Evolutionary conservation across 305 asterid species (phyloP), one percentile per base, ranked within the genome.

Genomic region (Plantago rigida): DNA sequence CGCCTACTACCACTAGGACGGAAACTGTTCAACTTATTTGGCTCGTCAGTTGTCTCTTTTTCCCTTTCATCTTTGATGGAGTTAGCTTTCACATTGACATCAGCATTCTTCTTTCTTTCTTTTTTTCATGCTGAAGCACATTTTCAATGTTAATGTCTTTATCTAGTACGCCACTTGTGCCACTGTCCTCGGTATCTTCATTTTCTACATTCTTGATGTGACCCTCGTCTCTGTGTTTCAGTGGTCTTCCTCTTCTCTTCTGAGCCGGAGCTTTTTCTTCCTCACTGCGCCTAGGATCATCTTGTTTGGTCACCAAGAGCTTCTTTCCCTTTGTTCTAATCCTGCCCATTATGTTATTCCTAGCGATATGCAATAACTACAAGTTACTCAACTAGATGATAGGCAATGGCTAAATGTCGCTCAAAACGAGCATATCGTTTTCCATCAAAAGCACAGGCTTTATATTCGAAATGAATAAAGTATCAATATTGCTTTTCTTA

Each of bases 221-320:
- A 28, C 62, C 74, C 44, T 81, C 84, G 0, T 72, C 77, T 10
- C 68, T 70, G 45, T 78, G 74, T 65, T 82, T 82, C 49, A 64
- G 76, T 12, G 81, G 82, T 54, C 86, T 73, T 66, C 82, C 84
- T 73, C 79, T 73, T 73, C 69, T 73, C 71, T 76, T 78, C 63
- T 68, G 80, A 28, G 59, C 63, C 13, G 73, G 82, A 48, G 69
- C 56, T 26, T 67, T 71, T 54, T 71, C 81, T 60, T 78, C 83
- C 19, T 77, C 79, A 2, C 78, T 73, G 36, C 77, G 74, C 50
- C 64, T 77, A 5, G 61, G 41, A 68, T 80, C 82, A 45, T 77
- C 80, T 53, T 75, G 68, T 67, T 66, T 73, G 64, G 76, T 48
- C 29, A 29, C 41, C 1, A 59, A 50, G 24, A 71, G 39, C 67